A percentile compares a stretch with the other conserved stretches of the same genome.
Conservation (phyloP, 495 filamentous ascomycete genomes). For the Penicillium maclennaniae region DNA sequence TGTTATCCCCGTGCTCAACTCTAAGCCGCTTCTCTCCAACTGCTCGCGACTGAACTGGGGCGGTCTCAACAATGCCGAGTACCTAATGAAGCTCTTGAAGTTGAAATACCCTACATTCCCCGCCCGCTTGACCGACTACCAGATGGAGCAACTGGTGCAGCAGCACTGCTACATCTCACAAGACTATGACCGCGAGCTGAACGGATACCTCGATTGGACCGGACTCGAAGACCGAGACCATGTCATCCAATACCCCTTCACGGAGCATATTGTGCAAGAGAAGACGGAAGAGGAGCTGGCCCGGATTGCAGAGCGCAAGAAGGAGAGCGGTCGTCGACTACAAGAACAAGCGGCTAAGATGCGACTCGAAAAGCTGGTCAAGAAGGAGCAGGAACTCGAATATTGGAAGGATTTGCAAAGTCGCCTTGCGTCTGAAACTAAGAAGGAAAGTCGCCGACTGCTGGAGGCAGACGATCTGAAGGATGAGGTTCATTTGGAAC, state of each 20-base stretch:
- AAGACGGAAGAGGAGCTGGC: slow-evolving; percentile 93
- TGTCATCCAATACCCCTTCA: slow-evolving; percentile 88
- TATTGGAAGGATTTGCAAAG: slow-evolving; percentile 82
- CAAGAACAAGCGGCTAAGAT: slow-evolving; percentile 98
- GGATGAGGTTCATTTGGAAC: slow-evolving; percentile 78
- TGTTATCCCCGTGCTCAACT: slow-evolving; percentile 87
- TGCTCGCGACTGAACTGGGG: slow-evolving; percentile 94
- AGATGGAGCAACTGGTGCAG: slow-evolving; percentile 79
- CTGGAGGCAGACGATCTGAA: slow-evolving; percentile 89
- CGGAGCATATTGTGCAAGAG: slow-evolving; percentile 79
- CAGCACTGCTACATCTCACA: slow-evolving; percentile 88
- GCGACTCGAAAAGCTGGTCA: slow-evolving; percentile 87
- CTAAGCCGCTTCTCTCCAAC: slow-evolving; percentile 75
- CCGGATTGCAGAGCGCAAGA: slow-evolving; percentile 81
- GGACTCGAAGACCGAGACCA: slow-evolving; percentile 84
- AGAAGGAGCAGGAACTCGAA: slow-evolving; percentile 91
- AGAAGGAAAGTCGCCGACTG: slow-evolving; percentile 82
- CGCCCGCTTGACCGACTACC: slow-evolving; percentile 74
- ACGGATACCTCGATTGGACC: slow-evolving; percentile 74
- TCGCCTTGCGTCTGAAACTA: slow-evolving; percentile 63
- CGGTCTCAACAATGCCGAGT: slow-evolving; percentile 82
- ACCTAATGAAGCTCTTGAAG: slow-evolving; percentile 79
- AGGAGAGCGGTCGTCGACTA: slow-evolving; percentile 83
- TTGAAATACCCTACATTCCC: slow-evolving; percentile 93
- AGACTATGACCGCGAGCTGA: slow-evolving; percentile 75